phyloP scores from a whole-genome alignment of 2,329 filamentous ascomycete genomes.

The Ceratocystis cubensis region DNA sequence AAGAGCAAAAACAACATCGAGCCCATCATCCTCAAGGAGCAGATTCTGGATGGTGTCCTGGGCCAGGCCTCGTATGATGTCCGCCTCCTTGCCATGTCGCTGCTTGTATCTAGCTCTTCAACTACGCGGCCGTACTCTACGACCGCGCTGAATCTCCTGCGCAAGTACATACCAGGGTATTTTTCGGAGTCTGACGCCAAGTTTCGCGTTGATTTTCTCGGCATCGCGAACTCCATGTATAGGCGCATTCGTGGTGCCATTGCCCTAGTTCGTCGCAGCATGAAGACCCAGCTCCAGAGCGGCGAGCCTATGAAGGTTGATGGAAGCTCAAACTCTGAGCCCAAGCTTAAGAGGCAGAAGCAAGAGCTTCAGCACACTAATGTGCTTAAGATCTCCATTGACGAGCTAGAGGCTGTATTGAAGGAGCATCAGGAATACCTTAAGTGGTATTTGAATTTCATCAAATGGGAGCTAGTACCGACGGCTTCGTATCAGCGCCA shows the following conservation, averaged over 20 bases:
- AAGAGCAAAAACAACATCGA: slow-evolving; percentile 20
- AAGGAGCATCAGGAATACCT: slow-evolving; percentile 51
- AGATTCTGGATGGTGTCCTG: slow-evolving; percentile 41
- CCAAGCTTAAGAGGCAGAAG: slow-evolving; percentile 23
- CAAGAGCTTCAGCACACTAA: slow-evolving; percentile 31
- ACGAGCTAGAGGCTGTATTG: slow-evolving; percentile 31
- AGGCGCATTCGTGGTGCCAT: slow-evolving; percentile 60
- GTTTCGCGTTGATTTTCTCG: slow-evolving; percentile 68
- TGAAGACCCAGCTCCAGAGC: slow-evolving; percentile 27
- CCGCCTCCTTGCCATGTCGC: slow-evolving; percentile 66
- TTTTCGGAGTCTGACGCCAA: slow-evolving; percentile 79
- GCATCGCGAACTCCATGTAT: slow-evolving; percentile 62
- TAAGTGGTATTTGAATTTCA: slow-evolving; percentile 60
- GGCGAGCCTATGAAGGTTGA: slow-evolving; percentile 29
- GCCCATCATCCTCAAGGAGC: slow-evolving; percentile 30
- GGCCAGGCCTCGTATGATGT: slow-evolving; percentile 49
- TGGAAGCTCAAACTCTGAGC: slow-evolving; percentile 22
- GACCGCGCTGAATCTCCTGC: slow-evolving; percentile 49
- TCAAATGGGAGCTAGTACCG: slow-evolving; percentile 61
- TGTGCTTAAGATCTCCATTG: slow-evolving; percentile 31
- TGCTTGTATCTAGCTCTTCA: slow-evolving; percentile 63
- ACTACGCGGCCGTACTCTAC: slow-evolving; percentile 60
- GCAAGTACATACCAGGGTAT: slow-evolving; percentile 53
- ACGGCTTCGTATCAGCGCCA: slow-evolving; percentile 85
- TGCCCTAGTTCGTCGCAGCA: slow-evolving; percentile 39